Conservation (phyloP, 1,284 basidiomycete genomes). For the Puccinia horiana region DNA sequence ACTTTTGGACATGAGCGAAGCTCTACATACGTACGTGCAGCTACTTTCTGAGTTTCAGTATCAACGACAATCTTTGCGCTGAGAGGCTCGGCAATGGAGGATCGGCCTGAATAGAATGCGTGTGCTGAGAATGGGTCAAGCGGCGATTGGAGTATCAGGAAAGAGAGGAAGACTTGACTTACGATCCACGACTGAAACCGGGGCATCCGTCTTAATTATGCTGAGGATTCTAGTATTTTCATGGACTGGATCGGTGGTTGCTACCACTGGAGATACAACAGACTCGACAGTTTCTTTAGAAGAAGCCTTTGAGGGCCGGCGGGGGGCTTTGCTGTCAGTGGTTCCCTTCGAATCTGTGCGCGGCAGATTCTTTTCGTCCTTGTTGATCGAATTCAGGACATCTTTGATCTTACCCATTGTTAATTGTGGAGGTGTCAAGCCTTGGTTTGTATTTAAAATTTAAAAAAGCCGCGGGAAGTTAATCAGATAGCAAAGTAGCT, state of each 20-base stretch:
- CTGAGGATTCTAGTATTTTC: neutral
- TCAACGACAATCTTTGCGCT: neutral
- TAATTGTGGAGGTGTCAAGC: neutral
- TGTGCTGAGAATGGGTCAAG: neutral
- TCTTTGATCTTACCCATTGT: slow-evolving; percentile 35
- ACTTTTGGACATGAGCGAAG: neutral
- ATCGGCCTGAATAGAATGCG: neutral
- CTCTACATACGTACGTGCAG: slow-evolving; percentile 13
- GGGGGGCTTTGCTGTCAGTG: slow-evolving; percentile 4
- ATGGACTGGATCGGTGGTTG: neutral
- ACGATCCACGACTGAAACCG: neutral
- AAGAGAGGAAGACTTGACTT: neutral
- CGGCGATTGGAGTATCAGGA: neutral
- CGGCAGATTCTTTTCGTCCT: slow-evolving; percentile 16
- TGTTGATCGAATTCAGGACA: slow-evolving; percentile 19
- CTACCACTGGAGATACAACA: neutral
- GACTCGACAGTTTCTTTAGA: slow-evolving; percentile 4
- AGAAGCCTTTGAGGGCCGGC: slow-evolving; percentile 24
- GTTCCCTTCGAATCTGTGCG: slow-evolving; percentile 14
- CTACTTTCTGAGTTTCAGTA: slow-evolving; percentile 39
- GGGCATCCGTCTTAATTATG: neutral
- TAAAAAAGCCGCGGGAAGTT: too few species aligned
- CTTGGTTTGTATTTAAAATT: too few species aligned
- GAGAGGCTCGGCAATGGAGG: neutral
- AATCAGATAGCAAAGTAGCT: too few species aligned